A percentile compares a stretch with the other conserved stretches of the same genome.
Conservation (phyloP, 345 rosid species). For the Rhizophora apiculata region DNA sequence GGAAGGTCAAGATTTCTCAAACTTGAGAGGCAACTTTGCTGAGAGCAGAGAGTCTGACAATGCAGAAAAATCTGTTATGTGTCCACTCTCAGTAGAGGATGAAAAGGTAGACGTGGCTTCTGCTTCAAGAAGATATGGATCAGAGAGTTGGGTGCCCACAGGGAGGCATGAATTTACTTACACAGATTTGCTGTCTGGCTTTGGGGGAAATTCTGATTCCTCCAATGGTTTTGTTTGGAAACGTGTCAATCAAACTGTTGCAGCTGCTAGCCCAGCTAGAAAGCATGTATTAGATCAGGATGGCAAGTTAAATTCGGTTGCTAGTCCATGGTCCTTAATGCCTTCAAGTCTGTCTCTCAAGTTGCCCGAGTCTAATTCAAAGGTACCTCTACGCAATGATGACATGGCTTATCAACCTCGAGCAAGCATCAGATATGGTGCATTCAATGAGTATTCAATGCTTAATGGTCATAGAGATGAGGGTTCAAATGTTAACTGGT, state of each 20-base stretch:
- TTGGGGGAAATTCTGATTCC: conserved; percentile 25
- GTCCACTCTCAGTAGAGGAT: conserved; percentile 30
- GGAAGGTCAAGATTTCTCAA: conserved; percentile 52
- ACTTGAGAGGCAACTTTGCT: conserved; percentile 31
- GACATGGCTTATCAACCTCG: conserved; percentile 21
- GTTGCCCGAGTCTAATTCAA: conserved; percentile 27
- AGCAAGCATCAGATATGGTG: conserved; percentile 20
- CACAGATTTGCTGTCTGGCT: conserved; percentile 38
- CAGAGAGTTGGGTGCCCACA: conserved; percentile 24
- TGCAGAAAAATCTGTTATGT: conserved; percentile 28
- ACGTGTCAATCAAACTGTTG: conserved; percentile 21
- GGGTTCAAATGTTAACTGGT: conserved; percentile 28
- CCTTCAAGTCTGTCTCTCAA: conserved; percentile 27
- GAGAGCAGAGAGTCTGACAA: conserved; percentile 32
- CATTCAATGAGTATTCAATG: conserved; percentile 21
- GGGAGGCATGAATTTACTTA: conserved; percentile 29
- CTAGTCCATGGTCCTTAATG: conserved; percentile 34
- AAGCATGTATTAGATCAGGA: conserved; percentile 27
- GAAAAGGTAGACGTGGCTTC: conserved; percentile 25
- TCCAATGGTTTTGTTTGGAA: conserved; percentile 20
- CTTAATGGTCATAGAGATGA: conserved; percentile 19
- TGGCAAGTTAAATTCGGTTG: conserved; percentile 25
- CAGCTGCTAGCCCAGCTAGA: conserved; percentile 16
- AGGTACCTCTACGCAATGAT: conserved; percentile 24
- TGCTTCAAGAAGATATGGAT: conserved; percentile 28